phyloP scores from a whole-genome alignment of 441 rosid species.

The Kokia cookei region DNA sequence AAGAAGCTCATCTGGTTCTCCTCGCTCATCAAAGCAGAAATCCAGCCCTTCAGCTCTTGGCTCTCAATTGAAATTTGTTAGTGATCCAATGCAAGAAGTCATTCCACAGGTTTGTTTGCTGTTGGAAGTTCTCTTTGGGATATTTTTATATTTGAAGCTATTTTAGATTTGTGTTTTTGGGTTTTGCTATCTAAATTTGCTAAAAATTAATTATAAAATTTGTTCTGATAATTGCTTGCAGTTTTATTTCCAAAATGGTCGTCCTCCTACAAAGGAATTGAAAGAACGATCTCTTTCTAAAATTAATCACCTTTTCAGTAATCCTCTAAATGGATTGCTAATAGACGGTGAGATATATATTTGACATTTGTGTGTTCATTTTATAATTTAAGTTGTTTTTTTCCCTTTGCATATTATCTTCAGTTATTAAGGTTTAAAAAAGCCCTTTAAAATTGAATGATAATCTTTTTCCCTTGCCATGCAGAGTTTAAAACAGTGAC shows the following conservation, averaged over 20 bases:
- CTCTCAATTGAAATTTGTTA: slow-evolving; percentile 42
- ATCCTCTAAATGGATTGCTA: slow-evolving; percentile 42
- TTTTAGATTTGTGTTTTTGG: background rate
- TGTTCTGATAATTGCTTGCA: slow-evolving; percentile 19
- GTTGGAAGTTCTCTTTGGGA: background rate
- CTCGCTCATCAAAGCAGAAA: slow-evolving; percentile 43
- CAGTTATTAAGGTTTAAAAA: background rate
- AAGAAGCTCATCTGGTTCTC: slow-evolving; percentile 45
- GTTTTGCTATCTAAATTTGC: background rate
- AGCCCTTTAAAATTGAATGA: background rate
- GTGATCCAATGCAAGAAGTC: slow-evolving; percentile 38
- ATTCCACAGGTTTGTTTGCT: slow-evolving; percentile 52
- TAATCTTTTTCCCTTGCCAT: slow-evolving; percentile 14
- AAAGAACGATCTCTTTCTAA: slow-evolving; percentile 43
- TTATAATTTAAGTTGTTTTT: background rate
- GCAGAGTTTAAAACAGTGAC: slow-evolving; percentile 58
- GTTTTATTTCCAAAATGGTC: slow-evolving; percentile 61
- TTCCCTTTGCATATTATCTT: background rate
- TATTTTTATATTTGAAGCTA: slow-evolving; percentile 8
- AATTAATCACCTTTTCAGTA: slow-evolving; percentile 38
- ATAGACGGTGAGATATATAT: slow-evolving; percentile 38
- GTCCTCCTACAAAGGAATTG: slow-evolving; percentile 46
- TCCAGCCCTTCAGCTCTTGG: slow-evolving; percentile 48
- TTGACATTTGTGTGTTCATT: background rate
- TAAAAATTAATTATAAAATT: background rate